Percentiles rank a stretch among this genome's conserved stretches.
Evolutionary conservation across 2,329 filamentous ascomycete genomes (phyloP).

Genomic region (Pseudogymnoascus verrucosus): DNA sequence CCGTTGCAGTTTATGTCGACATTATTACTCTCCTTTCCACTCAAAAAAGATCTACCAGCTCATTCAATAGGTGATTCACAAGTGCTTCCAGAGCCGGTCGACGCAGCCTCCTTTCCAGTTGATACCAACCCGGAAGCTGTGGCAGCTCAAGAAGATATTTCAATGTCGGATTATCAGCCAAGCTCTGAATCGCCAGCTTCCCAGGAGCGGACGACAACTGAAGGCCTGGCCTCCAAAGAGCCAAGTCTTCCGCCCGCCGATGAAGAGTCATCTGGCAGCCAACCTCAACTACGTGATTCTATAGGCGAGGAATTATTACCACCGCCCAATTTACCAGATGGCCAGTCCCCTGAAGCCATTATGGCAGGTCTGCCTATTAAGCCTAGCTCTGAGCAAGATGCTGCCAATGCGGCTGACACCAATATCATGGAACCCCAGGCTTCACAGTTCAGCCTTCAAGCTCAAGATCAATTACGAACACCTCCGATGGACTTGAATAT

Average conservation of each 20-base stretch:
- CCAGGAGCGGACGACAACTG: background rate
- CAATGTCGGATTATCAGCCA: background rate
- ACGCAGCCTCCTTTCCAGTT: background rate
- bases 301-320: background rate
- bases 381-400: background rate
- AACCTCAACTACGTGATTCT: background rate
- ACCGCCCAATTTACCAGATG: background rate
- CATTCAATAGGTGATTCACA: constrained; percentile 16
- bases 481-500: background rate
- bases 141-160: background rate
- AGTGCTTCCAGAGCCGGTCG: background rate
- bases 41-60: constrained; percentile 13
- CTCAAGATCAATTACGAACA: background rate
- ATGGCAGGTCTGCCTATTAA: background rate
- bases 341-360: background rate
- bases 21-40: background rate
- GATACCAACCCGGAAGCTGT: background rate
- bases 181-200: background rate
- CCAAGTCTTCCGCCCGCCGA: background rate
- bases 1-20: background rate
- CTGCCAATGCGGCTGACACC: background rate
- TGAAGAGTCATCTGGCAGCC: background rate
- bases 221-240: background rate
- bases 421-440: background rate
- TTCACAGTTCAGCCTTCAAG: background rate